Percentiles rank a stretch among this genome's conserved stretches.
These are phyloP conservation scores for Colletotrichum tropicicola DNA, from an alignment of 2,329 filamentous ascomycete species.

Conservation along the genomic window DNA sequence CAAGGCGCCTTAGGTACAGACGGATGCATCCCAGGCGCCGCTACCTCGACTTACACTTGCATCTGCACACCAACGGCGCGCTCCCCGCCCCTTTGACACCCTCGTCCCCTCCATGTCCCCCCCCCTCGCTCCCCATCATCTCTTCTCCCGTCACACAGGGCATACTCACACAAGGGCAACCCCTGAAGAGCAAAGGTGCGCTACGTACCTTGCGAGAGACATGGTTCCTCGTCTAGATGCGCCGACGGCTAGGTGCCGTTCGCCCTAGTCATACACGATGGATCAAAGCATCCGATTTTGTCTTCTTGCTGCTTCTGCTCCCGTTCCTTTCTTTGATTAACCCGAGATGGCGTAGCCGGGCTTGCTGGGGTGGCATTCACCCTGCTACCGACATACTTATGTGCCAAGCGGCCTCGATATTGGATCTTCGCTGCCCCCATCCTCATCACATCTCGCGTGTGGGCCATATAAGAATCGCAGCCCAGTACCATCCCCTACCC, in stretches of 20 bases:
- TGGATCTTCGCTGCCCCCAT: conserved; percentile 2
- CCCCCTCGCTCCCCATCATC: conserved; percentile 13
- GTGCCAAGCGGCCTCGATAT: conserved; percentile 7
- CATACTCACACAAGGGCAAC: conserved; percentile 1
- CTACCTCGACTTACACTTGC: neutral
- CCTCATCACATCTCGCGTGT: conserved; percentile 14
- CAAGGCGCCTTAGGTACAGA: too few species aligned
- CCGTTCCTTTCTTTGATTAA: conserved; percentile 27
- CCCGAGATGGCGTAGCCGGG: neutral
- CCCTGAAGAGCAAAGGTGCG: neutral
- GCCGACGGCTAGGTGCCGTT: conserved; percentile 16
- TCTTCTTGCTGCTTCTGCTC: conserved; percentile 6
- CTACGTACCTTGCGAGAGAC: conserved; percentile 21
- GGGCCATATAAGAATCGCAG: conserved; percentile 16
- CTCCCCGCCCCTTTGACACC: neutral
- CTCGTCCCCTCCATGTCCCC: neutral
- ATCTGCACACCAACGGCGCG: neutral
- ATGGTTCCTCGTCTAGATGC: neutral
- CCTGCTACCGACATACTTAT: conserved; percentile 12
- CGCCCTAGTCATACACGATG: conserved; percentile 6
- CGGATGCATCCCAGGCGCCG: neutral
- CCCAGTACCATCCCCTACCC: neutral
- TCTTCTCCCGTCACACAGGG: conserved; percentile 20
- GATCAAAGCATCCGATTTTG: conserved; percentile 22
- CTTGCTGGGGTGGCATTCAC: neutral